Base-by-base conservation (phyloP, 2,329 filamentous ascomycete species). In the Cordyceps pruinosa region DNA sequence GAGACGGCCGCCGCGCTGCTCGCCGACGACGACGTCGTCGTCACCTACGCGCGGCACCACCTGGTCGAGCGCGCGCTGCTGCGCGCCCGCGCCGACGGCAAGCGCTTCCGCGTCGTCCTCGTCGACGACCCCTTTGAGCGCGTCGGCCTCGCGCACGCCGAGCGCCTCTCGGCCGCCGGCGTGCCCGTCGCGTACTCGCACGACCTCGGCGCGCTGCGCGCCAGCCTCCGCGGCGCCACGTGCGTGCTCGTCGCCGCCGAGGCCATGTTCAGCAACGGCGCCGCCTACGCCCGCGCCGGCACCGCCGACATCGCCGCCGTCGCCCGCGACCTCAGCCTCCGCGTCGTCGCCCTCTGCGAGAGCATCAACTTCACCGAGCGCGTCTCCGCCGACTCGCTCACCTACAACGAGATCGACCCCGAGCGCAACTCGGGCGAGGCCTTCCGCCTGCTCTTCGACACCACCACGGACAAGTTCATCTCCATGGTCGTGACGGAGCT, bases 221-320 rank as follows among this genome's bases (percentile, higher is more conserved):
- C 89, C 63, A 86, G 88, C 45, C 82, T 96, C 53, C 83, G 85
- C 61, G 68, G 72, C 44, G 73, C 78, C 2, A 88, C 86, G 7
- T 85, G 94, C 10, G 82, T 97, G 52, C 78, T 99, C 3, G 89
- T 97, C 1, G 92, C 91, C 13, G 91, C 92, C 5, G 92, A 97
- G 69, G 89, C 90, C 39, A 94, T 99, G 85, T 94, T 96, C 75
- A 92, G 89, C 64, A 97, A 97, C 71, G 94, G 94, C 8, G 83
- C 89, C 34, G 81, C 99, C 64, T 96, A 95, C 72, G 93, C 89
- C 5, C 85, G 91, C 21, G 85, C 90, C 10, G 94, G 94, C 60
- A 96, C 92, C 4, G 90, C 89, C 25, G 83, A 94, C 59, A 82
- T 97, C 10, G 92, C 93, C 19, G 88, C 94, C 77, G 85, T 88